These are phyloP conservation scores for Trypanosoma boissoni DNA, from an alignment of 208 protist genomes.

Conservation along the genomic window DNA sequence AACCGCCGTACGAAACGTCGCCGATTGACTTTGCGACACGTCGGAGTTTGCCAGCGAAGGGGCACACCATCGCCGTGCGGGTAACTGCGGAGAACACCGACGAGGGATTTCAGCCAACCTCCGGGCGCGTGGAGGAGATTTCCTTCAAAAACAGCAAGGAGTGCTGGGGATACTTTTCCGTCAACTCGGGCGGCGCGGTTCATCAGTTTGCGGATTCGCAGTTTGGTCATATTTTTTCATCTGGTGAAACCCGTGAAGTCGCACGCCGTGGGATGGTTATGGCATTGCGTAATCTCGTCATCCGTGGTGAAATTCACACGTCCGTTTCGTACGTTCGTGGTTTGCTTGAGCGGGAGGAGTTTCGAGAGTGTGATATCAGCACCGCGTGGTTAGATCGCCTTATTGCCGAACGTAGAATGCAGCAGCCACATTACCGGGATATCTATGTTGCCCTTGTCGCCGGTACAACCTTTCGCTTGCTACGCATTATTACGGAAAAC, in stretches of 20 bases:
- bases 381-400: conserved; percentile 88
- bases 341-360: conserved; percentile 80
- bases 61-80: conserved; percentile 96
- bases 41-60: conserved; percentile 47
- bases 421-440: conserved; percentile 44
- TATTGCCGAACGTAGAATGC: conserved; percentile 57
- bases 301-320: conserved; percentile 95
- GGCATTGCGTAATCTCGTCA: conserved; percentile 92
- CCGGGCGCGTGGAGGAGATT: conserved; percentile 93
- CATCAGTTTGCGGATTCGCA: conserved; percentile 97
- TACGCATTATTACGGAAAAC: conserved; percentile 49
- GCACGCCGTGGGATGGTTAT: conserved; percentile 91
- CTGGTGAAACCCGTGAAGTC: conserved; percentile 90
- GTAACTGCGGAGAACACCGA: conserved; percentile 98
- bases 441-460: conserved; percentile 73
- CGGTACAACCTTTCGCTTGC: conserved; percentile 59
- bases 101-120: conserved; percentile 95
- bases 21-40: conserved; percentile 90
- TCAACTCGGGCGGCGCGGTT: conserved; percentile 82
- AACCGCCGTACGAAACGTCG: conserved; percentile 55
- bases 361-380: conserved; percentile 74
- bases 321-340: conserved; percentile 94
- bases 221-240: conserved; percentile 98
- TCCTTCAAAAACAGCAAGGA: conserved; percentile 94
- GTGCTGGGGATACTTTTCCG: conserved; percentile 98